phyloP scores from a whole-genome alignment of 768 basidiomycete species.

The Suillus brevipes region DNA sequence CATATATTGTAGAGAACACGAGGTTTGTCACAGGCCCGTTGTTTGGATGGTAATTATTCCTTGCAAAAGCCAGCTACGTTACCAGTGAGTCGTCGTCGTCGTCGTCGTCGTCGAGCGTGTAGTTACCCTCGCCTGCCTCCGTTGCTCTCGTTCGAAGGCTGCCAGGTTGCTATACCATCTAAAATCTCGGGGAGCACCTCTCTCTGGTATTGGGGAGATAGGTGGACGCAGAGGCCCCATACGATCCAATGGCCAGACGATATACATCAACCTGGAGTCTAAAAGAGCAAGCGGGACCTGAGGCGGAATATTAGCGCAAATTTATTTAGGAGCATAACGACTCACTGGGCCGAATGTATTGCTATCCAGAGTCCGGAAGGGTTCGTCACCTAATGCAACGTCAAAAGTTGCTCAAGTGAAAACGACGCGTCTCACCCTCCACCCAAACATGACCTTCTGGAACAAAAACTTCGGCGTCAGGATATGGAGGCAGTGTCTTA shows the following conservation, averaged over 20 bases:
- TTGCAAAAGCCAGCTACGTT: background rate
- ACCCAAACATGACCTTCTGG: slow-evolving; percentile 73
- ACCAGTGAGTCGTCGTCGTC: background rate
- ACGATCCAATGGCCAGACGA: slow-evolving; percentile 54
- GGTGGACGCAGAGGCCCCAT: slow-evolving; percentile 38
- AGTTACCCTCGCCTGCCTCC: slow-evolving; percentile 25
- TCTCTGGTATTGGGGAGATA: slow-evolving; percentile 18
- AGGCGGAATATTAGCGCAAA: background rate
- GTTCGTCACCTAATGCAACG: slow-evolving; percentile 56
- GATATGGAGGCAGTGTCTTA: slow-evolving; percentile 69
- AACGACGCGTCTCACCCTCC: slow-evolving; percentile 51
- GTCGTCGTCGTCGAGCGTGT: background rate
- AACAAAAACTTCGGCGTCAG: slow-evolving; percentile 50
- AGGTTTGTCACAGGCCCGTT: background rate
- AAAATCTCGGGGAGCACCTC: slow-evolving; percentile 22
- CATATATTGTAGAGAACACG: background rate
- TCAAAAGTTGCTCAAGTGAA: slow-evolving; percentile 1
- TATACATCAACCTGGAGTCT: slow-evolving; percentile 48
- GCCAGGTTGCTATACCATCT: slow-evolving; percentile 31
- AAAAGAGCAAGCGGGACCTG: slow-evolving; percentile 48
- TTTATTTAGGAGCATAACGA: slow-evolving; percentile 11
- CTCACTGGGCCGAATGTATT: slow-evolving; percentile 71
- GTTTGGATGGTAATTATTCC: background rate
- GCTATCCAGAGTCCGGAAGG: slow-evolving; percentile 68
- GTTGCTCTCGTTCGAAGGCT: slow-evolving; percentile 31